Evolutionary conservation across 2,329 filamentous ascomycete species (phyloP).

Genomic region (Epichloe brachyelytri): DNA sequence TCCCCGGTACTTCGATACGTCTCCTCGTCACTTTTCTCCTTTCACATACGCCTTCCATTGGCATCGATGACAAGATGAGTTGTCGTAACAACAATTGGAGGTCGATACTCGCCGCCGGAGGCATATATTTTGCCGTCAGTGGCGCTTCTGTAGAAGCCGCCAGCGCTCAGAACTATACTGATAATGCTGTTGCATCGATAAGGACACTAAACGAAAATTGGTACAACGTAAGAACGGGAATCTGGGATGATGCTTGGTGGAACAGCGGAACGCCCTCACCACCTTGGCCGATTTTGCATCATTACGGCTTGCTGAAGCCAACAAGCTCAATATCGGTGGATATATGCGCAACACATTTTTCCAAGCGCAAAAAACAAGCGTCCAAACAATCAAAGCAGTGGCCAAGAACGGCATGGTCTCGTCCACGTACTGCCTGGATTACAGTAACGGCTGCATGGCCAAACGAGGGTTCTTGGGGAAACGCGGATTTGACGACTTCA

Average conservation of each 20-base stretch:
- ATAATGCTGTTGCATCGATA: conserved; percentile 21
- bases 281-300: conserved; percentile 42
- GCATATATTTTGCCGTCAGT: neutral
- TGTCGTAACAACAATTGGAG: neutral
- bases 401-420: conserved; percentile 21
- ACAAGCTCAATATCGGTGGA: conserved; percentile 24
- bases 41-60: neutral
- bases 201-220: conserved; percentile 39
- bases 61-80: neutral
- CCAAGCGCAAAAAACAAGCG: conserved; percentile 28
- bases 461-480: conserved; percentile 22
- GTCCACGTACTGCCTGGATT: conserved; percentile 24
- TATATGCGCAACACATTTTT: conserved; percentile 32
- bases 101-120: conserved; percentile 5
- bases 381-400: conserved; percentile 26
- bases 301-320: conserved; percentile 20
- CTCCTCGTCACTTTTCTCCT: neutral
- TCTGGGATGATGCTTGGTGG: conserved; percentile 61
- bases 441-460: conserved; percentile 15
- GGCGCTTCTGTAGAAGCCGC: conserved; percentile 5
- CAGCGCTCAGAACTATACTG: conserved; percentile 17
- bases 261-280: conserved; percentile 55
- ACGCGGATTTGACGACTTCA: conserved; percentile 26
- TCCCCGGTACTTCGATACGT: neutral
- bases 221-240: conserved; percentile 46